These are phyloP conservation scores for Ochromonas danica DNA, from an alignment of 108 stramenopile species.

Conservation along the genomic window DNA sequence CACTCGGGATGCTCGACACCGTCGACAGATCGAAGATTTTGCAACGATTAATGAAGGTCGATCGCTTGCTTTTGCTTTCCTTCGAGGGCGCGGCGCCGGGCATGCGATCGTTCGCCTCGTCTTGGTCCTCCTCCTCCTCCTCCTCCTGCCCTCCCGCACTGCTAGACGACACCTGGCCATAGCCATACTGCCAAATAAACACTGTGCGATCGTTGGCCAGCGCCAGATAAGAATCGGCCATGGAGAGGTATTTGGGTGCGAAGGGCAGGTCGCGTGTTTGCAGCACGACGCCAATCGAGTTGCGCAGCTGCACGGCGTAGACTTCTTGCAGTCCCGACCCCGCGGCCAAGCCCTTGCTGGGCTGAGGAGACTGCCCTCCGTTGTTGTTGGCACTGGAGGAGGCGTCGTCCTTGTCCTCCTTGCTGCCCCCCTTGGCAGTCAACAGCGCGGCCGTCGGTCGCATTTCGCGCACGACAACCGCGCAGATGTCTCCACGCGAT, in stretches of 20 bases:
- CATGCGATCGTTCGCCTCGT: not conserved
- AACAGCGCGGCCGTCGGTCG: too few species aligned
- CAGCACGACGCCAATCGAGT: conserved; percentile 57
- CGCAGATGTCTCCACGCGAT: not conserved
- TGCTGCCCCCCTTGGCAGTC: not conserved
- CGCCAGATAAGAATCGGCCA: conserved; percentile 49
- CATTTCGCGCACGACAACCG: not conserved
- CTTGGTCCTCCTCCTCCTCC: not conserved
- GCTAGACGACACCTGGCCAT: not conserved
- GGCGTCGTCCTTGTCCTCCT: not conserved
- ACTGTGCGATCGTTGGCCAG: conserved; percentile 50
- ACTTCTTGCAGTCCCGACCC: not conserved
- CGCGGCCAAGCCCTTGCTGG: not conserved
- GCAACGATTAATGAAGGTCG: conserved; percentile 54
- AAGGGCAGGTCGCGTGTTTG: conserved; percentile 30
- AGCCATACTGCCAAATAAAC: conserved; percentile 63
- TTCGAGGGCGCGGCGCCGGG: not conserved
- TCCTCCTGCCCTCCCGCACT: too few species aligned
- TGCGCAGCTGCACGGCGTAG: conserved; percentile 40
- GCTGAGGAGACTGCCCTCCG: not conserved
- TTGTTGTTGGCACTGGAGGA: not conserved
- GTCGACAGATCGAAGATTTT: conserved; percentile 20
- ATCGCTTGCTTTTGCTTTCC: not conserved
- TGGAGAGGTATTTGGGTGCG: conserved; percentile 42
- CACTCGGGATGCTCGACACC: too few species aligned